Base-by-base conservation (phyloP, 306 rosid species). In the Acacia acuminata region DNA sequence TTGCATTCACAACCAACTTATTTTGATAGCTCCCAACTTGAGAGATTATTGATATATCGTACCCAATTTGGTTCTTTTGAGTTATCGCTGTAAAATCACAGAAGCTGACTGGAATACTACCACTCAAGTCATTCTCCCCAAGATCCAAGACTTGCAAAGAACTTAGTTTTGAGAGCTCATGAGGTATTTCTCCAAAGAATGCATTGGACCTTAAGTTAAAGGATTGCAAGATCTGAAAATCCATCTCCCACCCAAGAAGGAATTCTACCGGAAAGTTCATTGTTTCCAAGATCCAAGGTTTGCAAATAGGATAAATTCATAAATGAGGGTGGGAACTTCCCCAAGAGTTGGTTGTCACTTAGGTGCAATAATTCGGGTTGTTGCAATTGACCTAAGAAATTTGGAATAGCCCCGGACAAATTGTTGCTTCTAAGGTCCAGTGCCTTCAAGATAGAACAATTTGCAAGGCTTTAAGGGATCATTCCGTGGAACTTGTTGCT, bases 91-190 rank as follows among this genome's bases (percentile, higher is more conserved):
- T 83, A 27, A 88, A 53, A 81, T 81, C 71, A 34, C 81, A 83
- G 13, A 82, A 81, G 61, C 86, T 81, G 22, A 78, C 48, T 10
- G 87, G 88, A 83, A 88, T 82, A 34, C 68, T 80, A 1, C 91
- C 90, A 44, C 42, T 81, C 58, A 86, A 70, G 30, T 75, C 34
- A 61, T 90, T 88, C 17, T 38, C 76, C 24, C 86, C 86, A 79
- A 90, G 67, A 76, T 86, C 91, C 48, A 90, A 60, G 75, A 90
- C 86, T 73, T 82, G 90, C 73, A 88, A 71, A 3, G 70, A 65
- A 0, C n/a, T 32, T 32, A 65, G 10, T 4, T 65, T 65, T 65
- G 70, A 65, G n/a, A 65, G 88, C 30, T 16, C 3, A 0, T 50
- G 8, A 5, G 86, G 83, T 20, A 90, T n/a, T 75, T 79, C 80